phyloP scores from a whole-genome alignment of 169 alveolate genomes.

The Eimeria tenella region DNA sequence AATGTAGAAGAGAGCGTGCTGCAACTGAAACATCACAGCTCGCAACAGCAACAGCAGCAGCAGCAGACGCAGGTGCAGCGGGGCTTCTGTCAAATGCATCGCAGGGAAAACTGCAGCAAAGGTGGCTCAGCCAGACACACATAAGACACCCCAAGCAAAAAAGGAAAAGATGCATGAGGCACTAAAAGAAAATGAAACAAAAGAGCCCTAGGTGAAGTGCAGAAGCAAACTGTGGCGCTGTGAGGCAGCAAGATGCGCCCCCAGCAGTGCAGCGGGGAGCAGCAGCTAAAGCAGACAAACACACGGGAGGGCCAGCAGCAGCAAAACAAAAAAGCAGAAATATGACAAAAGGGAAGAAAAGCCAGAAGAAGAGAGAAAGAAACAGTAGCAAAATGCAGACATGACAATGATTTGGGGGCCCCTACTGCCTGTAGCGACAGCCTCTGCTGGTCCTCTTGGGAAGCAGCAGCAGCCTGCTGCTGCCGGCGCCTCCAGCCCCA shows the following conservation, averaged over 20 bases:
- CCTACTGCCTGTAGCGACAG: slow-evolving; percentile 32
- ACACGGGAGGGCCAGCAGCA: background rate
- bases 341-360: too few species aligned
- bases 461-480: background rate
- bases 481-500: background rate
- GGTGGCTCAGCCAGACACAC: background rate
- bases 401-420: background rate
- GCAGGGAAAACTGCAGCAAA: background rate
- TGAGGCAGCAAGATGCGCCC: too few species aligned
- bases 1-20: slow-evolving; percentile 17
- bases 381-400: too few species aligned
- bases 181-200: background rate
- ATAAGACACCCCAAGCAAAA: background rate
- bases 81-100: background rate
- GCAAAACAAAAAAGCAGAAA: background rate
- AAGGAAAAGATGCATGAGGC: background rate
- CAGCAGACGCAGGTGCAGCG: background rate
- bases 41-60: background rate
- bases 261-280: too few species aligned
- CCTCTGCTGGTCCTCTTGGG: background rate
- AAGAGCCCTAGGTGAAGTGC: too few species aligned
- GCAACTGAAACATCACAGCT: background rate
- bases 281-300: too few species aligned
- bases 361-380: background rate
- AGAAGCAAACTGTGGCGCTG: too few species aligned